Evolutionary conservation across 2,329 filamentous ascomycete species (phyloP), one percentile per base, ranked within the genome.

Genomic region (Leptodontidium sp.): DNA sequence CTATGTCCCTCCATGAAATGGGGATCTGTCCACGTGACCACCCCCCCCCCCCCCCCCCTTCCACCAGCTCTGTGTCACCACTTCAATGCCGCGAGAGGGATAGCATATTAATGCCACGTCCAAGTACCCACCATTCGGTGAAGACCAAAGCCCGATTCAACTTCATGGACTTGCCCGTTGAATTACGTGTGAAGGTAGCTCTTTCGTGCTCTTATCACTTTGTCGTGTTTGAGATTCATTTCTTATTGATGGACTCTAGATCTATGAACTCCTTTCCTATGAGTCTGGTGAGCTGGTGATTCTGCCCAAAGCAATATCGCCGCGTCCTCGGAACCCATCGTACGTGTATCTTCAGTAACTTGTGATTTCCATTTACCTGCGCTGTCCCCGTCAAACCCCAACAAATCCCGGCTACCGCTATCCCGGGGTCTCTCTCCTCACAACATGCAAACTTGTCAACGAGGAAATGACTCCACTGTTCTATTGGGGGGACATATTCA

Each of bases 391-490:
- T 47, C 50, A 53, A 29, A 24, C 14, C 12, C 50, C 29, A 14
- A 53, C 26, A 29, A 15, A 53, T 53, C 24, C 11, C 26, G 32
- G 50, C 50, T 53, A 53, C 24, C 50, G 50, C 21, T 67, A 62
- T 55, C 77, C 76, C 9, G 68, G 74, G 21, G 68, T 76, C n/a
- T 64, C 73, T 29, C 68, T 80, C 38, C 74, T 80, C 35, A 75
- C 71, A 49, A 76, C 76, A 17, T 80, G 78, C 70, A 75, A 72
- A 70, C 70, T 74, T 61, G 68, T 79, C 61, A 77, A 79, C 64
- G 61, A 71, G 29, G 78, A 80, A 70, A 76, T 73, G 11, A 77
- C 73, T 7, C 71, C 72, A 2, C 64, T 79, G 4, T 73, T 80
- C 24, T 80, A 80, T 59, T 58, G 73, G 26, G 64, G 72, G 43